Conservation (phyloP, 2,329 filamentous ascomycete species). For the Penicillium sp. region DNA sequence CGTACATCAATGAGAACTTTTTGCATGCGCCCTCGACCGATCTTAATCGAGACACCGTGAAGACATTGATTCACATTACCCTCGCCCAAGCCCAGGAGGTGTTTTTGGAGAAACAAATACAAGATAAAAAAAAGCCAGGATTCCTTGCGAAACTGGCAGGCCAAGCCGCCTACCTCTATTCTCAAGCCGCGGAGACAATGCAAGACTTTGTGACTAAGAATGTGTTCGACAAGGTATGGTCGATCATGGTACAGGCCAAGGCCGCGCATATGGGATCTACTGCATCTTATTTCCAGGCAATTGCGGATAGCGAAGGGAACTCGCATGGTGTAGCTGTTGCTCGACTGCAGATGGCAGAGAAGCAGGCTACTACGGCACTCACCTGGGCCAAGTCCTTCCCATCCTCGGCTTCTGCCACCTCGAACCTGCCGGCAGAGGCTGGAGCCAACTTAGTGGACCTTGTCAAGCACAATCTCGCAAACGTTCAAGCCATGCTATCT, state of each 20-base stretch:
- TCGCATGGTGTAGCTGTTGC: constrained; percentile 84
- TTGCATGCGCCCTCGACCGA: constrained; percentile 96
- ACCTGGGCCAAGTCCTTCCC: constrained; percentile 80
- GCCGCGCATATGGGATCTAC: constrained; percentile 79
- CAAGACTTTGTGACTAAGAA: constrained; percentile 90
- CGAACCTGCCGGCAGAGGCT: constrained; percentile 82
- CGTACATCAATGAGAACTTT: constrained; percentile 99
- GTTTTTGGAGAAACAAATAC: constrained; percentile 93
- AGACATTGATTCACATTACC: constrained; percentile 89
- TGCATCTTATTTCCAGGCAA: constrained; percentile 90
- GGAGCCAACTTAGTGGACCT: constrained; percentile 75
- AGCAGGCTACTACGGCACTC: constrained; percentile 75
- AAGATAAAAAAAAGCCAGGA: constrained; percentile 89
- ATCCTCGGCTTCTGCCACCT: constrained; percentile 73
- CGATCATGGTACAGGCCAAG: constrained; percentile 73
- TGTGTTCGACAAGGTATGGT: constrained; percentile 93
- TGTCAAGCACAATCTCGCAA: constrained; percentile 77
- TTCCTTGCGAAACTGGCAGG: constrained; percentile 90
- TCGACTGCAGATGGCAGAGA: constrained; percentile 79
- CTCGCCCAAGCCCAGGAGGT: constrained; percentile 96
- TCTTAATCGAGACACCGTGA: constrained; percentile 91
- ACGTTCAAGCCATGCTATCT: constrained; percentile 77
- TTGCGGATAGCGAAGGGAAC: constrained; percentile 86
- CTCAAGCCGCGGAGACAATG: constrained; percentile 83
- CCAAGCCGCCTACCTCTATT: constrained; percentile 85